Percentiles rank a stretch among this genome's conserved stretches.
These are phyloP conservation scores for Claviceps paspali DNA, from an alignment of 2,329 filamentous ascomycete species.

Conservation along the genomic window DNA sequence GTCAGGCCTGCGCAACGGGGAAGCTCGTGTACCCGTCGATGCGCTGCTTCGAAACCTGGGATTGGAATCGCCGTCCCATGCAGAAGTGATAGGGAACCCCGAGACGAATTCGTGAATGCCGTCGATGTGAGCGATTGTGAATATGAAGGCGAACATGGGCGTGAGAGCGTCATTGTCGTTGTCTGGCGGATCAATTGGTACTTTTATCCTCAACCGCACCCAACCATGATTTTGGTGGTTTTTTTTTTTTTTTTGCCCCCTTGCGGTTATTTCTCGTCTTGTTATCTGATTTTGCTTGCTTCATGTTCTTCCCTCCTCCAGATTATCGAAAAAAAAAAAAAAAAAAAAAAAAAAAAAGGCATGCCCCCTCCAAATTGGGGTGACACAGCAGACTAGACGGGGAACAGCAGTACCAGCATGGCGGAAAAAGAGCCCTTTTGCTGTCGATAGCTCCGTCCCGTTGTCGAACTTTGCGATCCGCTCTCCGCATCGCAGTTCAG, in stretches of 20 bases:
- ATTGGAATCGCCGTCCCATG: not conserved
- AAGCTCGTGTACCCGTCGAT: not conserved
- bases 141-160: no score
- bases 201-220: no score
- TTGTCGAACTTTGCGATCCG: not conserved
- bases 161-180: no score
- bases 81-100: not conserved
- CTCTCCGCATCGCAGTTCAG: not conserved
- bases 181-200: no score
- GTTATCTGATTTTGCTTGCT: not conserved
- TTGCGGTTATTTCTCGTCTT: not conserved
- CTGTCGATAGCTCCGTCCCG: not conserved
- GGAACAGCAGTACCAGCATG: not conserved
- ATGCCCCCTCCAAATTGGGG: no score
- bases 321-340: not conserved
- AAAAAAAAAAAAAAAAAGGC: no score
- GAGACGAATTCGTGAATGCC: no score
- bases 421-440: not conserved
- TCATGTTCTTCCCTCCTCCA: not conserved
- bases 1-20: not conserved
- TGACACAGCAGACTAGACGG: not conserved
- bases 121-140: not conserved
- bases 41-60: not conserved
- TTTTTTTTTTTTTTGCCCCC: not conserved
- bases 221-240: no score